These are phyloP conservation scores for Endocladia muricata DNA, from an alignment of 31 red algal genomes.

Conservation along the genomic window DNA sequence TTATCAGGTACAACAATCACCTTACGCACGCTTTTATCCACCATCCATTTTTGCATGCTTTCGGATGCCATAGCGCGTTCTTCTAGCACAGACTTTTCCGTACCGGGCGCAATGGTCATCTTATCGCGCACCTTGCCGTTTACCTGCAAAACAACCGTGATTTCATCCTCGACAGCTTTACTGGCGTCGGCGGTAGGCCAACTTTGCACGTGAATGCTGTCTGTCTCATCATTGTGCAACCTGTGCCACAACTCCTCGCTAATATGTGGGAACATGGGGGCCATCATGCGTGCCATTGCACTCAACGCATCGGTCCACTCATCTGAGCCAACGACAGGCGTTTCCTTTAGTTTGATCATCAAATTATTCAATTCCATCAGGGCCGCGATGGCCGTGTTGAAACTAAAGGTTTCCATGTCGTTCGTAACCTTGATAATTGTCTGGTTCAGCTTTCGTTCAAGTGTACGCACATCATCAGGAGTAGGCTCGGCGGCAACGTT, in stretches of 20 bases:
- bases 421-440: slow-evolving; percentile 83
- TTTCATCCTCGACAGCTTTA: slow-evolving; percentile 62
- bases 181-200: slow-evolving; percentile 80
- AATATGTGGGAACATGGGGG: slow-evolving; percentile 87
- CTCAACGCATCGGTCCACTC: slow-evolving; percentile 46
- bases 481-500: slow-evolving; percentile 23
- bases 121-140: slow-evolving; percentile 93
- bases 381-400: slow-evolving; percentile 96
- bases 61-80: slow-evolving; percentile 53
- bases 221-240: slow-evolving; percentile 54
- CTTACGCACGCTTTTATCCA: slow-evolving; percentile 60
- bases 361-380: slow-evolving; percentile 96
- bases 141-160: slow-evolving; percentile 81
- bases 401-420: slow-evolving; percentile 79
- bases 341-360: slow-evolving; percentile 73
- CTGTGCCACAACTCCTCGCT: slow-evolving; percentile 93
- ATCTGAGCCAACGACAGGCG: too few relatives aligned
- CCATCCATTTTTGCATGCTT: slow-evolving; percentile 49
- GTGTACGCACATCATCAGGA: slow-evolving; percentile 42
- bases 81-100: slow-evolving; percentile 72
- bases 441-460: slow-evolving; percentile 72
- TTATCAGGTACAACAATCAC: slow-evolving; percentile 91
- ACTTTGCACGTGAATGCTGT: slow-evolving; percentile 41
- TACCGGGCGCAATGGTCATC: slow-evolving; percentile 45
- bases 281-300: slow-evolving; percentile 80